Percentiles rank a stretch among this genome's conserved stretches.
These are phyloP conservation scores for Ustilago hordei DNA, from an alignment of 1,284 basidiomycete genomes.

Conservation along the genomic window DNA sequence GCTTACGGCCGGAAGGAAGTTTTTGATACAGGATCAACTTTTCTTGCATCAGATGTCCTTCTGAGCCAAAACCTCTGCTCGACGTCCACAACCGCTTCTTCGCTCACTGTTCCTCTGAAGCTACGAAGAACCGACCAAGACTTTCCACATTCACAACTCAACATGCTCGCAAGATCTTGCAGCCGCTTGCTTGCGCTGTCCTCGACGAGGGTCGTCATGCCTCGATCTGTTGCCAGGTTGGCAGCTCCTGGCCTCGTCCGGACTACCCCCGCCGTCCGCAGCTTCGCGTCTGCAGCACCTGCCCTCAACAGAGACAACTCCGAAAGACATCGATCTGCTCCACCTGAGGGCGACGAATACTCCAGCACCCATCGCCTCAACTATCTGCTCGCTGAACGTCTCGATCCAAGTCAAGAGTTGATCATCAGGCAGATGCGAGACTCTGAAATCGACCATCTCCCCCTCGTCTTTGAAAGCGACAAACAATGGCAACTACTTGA, in stretches of 20 bases:
- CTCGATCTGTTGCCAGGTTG: background rate
- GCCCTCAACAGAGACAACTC: background rate
- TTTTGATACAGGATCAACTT: background rate
- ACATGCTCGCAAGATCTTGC: constrained; percentile 24
- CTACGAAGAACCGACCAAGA: background rate
- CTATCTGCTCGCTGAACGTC: constrained; percentile 5
- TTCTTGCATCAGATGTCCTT: background rate
- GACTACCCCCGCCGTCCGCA: background rate
- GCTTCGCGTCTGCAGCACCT: background rate
- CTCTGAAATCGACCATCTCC: background rate
- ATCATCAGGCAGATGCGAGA: constrained; percentile 14
- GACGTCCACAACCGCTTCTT: background rate
- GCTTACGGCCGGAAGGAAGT: constrained; percentile 30
- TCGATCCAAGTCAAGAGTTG: constrained; percentile 3
- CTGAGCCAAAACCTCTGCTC: background rate
- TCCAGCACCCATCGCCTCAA: constrained; percentile 4
- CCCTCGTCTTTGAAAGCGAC: constrained; percentile 13
- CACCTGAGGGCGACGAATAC: background rate
- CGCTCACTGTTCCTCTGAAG: background rate
- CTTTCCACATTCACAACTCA: background rate
- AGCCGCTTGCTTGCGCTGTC: constrained; percentile 3
- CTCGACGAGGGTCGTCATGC: background rate
- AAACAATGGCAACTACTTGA: constrained; percentile 10
- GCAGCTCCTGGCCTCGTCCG: constrained; percentile 1
- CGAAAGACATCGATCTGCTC: background rate